Base-by-base conservation (phyloP, 2,329 filamentous ascomycete species). In the Alternaria sp. region DNA sequence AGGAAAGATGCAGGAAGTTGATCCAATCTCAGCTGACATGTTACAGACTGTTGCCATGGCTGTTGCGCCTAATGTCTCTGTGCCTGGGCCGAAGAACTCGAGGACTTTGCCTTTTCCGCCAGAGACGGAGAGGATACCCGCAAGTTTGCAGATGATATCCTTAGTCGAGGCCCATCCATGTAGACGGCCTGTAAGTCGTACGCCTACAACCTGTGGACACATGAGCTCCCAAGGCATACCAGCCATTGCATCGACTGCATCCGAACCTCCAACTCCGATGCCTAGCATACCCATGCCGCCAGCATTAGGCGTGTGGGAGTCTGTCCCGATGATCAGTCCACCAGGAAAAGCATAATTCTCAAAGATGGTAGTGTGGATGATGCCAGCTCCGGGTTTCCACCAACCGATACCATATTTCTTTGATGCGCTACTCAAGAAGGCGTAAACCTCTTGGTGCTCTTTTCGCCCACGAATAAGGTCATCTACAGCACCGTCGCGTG, bases 271-370 rank as follows among this genome's bases (percentile, higher is more conserved):
- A 20, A 74, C 77, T 0, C 78, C 78, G 7, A 80, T 72, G 3
- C 74, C 78, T 7, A 78, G 44, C 72, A 79, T 78, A 2, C 71
- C 74, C 70, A 79, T 71, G 0, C 77, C 77, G 1, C 74, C 78
- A 4, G 75, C 75, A 43, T 79, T 79, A 4, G 78, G 78, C 2
- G 77, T 79, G 52, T 79, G 76, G 2, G 78, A 80, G 51, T 80
- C 77, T 3, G 76, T 79, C 0, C 77, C 77, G 22, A 79, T 77
- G 5, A 80, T 74, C 0, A 79, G 43, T 1, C 77, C 77, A 3
- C 78, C 77, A 1, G 77, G 77, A 10, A 75, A 72, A 8, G 69
- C 75, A 52, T 81, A 81, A 52, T 81, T 79, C 60, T 81, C 80
- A 40, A 81, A 79, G 18, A 81, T 76, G 0, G 77, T 80, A 0